A percentile compares a stretch with the other conserved stretches of the same genome.
Evolutionary conservation across 1,139 yeast species (phyloP).

Genomic region (Nakaseomyces sp.): DNA sequence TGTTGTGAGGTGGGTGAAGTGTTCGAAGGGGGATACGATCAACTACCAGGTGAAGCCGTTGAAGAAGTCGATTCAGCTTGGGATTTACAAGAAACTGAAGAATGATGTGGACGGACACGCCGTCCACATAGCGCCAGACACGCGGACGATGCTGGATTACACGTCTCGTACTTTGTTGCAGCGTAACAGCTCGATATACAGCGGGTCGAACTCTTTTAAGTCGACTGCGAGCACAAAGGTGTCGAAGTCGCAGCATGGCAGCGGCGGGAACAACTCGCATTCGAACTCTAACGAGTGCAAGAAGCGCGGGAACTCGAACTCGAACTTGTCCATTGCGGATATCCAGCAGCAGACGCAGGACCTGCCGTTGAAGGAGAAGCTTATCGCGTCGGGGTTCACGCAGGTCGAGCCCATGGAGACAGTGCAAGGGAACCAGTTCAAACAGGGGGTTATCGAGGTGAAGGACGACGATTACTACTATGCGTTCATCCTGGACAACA

Average conservation of each 20-base stretch:
- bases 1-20: constrained; percentile 82
- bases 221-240: neutral
- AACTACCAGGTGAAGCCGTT: constrained; percentile 79
- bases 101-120: constrained; percentile 15
- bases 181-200: constrained; percentile 15
- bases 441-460: constrained; percentile 55
- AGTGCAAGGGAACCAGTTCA: constrained; percentile 46
- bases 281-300: neutral
- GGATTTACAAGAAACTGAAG: constrained; percentile 32
- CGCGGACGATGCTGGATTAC: constrained; percentile 21
- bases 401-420: constrained; percentile 40
- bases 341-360: constrained; percentile 28
- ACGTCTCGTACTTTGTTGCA: constrained; percentile 17
- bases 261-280: neutral
- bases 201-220: constrained; percentile 1
- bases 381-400: constrained; percentile 35
- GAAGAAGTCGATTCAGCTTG: constrained; percentile 59
- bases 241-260: neutral
- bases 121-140: constrained; percentile 26
- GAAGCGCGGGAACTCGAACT: constrained; percentile 1
- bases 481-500: constrained; percentile 88
- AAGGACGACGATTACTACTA: constrained; percentile 45
- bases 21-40: constrained; percentile 55
- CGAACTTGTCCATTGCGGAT: constrained; percentile 25
- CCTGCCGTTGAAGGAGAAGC: constrained; percentile 33